Base-by-base conservation (phyloP, 2,329 filamentous ascomycete species). In the Hypomyces rosellus region DNA sequence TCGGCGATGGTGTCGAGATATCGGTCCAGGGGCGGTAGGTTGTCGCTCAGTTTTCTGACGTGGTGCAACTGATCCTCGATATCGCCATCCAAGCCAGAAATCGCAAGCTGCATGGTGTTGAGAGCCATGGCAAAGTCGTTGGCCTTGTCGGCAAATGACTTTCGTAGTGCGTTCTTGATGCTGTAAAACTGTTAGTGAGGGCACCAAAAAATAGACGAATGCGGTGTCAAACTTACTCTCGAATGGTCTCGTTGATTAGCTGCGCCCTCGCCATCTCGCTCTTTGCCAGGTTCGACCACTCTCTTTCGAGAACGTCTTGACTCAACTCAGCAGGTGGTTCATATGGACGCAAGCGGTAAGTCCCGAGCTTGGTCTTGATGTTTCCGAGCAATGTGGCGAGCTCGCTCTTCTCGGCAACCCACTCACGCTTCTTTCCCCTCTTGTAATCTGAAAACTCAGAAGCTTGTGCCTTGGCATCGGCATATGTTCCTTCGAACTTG, bases 351-450 rank as follows among this genome's bases (percentile, higher is more conserved):
- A 99, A 72, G 45, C 91, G 84, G 67, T 99, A 99, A 38, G 93
- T 99, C 60, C 89, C 91, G 60, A 99, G 77, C 69, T 99, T 99
- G 1, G 93, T 99, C 76, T 96, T 97, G 77, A 99, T 97, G 69
- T 99, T 99, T 34, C 93, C 93, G 49, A 99, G 74, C 54, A 99
- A 73, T 4, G 92, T 93, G 34, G 91, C 89, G 50, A 99, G 76
- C 64, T 99, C 93, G 52, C 89, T 95, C 77, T 96, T 97, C 72
- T 99, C 93, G 1, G 89, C 93, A 25, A 99, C 93, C 93, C 93
- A 99, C 53, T 88, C 83, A 54, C 93, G 82, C 75, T 99, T 99
- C 70, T 87, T 80, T 48, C 86, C 90, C 61, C 84, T 82, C 73
- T 97, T 99, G 75, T 96, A 96, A n/a, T 77, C 76, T 22, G 88